Percentiles rank a stretch among this genome's conserved stretches.
These are phyloP conservation scores for Xylaria flabelliformis DNA, from an alignment of 495 filamentous ascomycete genomes.

Conservation along the genomic window DNA sequence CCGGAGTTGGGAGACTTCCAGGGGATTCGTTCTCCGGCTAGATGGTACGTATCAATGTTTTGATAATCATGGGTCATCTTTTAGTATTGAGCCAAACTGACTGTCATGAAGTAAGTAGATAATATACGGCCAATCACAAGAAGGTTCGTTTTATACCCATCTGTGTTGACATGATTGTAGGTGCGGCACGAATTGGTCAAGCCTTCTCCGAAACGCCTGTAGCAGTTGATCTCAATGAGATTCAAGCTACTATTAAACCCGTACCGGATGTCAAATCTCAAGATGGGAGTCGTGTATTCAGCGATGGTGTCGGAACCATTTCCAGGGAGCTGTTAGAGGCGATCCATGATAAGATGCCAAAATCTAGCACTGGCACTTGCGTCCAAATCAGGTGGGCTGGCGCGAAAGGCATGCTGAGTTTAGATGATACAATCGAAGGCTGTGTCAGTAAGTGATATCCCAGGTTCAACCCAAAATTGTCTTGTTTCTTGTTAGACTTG, in stretches of 20 bases:
- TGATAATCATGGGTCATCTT: background rate
- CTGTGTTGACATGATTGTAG: background rate
- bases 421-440: constrained; percentile 65
- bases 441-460: constrained; percentile 35
- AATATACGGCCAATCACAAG: no score
- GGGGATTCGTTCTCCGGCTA: constrained; percentile 68
- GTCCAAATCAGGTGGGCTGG: constrained; percentile 76
- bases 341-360: constrained; percentile 56
- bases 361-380: constrained; percentile 59
- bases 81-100: background rate
- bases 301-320: constrained; percentile 79
- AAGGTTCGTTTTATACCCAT: background rate
- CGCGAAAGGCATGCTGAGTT: constrained; percentile 74
- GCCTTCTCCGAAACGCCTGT: constrained; percentile 79
- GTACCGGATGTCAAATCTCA: constrained; percentile 51
- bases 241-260: constrained; percentile 39
- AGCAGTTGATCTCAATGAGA: constrained; percentile 48
- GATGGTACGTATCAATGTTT: constrained; percentile 43
- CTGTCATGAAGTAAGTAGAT: constrained; percentile 18
- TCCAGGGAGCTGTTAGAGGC: constrained; percentile 61
- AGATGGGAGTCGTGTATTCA: constrained; percentile 64
- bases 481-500: background rate
- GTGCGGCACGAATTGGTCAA: constrained; percentile 83
- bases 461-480: background rate
- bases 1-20: constrained; percentile 68